Percentiles rank a stretch among this genome's conserved stretches.
These are phyloP conservation scores for Aureobasidium melanogenum DNA, from an alignment of 2,329 filamentous ascomycete genomes.

Conservation along the genomic window DNA sequence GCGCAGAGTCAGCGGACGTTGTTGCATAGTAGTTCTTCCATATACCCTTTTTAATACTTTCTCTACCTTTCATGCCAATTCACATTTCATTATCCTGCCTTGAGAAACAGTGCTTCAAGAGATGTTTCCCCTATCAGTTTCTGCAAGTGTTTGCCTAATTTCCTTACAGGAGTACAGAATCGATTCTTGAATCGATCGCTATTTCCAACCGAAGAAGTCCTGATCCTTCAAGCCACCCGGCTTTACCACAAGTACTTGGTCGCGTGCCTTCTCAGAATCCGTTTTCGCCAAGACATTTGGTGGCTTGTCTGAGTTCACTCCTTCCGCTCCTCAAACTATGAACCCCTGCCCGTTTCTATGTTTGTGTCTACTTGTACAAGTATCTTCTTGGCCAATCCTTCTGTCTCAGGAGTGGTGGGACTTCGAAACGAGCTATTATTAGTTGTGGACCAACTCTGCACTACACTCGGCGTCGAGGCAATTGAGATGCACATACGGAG, in stretches of 20 bases:
- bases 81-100: not conserved
- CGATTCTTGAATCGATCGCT: not conserved
- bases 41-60: not conserved
- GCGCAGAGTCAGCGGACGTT: not conserved
- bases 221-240: not conserved
- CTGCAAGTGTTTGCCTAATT: not conserved
- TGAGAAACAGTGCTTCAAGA: too few species aligned
- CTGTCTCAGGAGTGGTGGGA: not conserved
- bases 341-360: not conserved
- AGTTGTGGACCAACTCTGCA: not conserved
- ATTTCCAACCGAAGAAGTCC: not conserved
- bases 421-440: not conserved
- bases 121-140: not conserved
- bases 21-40: not conserved
- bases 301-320: not conserved
- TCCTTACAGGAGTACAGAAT: not conserved
- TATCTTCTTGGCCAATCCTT: not conserved
- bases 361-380: too few species aligned
- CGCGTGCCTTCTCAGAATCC: too few species aligned
- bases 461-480: not conserved
- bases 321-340: not conserved
- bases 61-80: not conserved
- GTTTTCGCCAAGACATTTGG: not conserved
- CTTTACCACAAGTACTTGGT: not conserved
- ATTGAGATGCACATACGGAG: not conserved